These are phyloP conservation scores for Aspergillus vadensis DNA, from an alignment of 2,329 filamentous ascomycete genomes.

Conservation along the genomic window DNA sequence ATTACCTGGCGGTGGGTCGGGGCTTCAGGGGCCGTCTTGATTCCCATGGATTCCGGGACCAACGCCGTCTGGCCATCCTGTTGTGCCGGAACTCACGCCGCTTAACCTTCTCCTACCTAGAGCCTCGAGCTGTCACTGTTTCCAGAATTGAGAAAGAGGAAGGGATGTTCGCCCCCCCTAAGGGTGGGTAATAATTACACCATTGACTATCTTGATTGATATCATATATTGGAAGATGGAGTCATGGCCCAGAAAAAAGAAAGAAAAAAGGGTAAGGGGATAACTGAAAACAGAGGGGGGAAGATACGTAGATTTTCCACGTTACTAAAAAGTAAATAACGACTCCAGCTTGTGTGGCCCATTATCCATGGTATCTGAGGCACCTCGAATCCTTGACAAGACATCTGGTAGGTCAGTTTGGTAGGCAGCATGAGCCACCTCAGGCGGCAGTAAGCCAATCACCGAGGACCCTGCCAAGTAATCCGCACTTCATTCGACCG, in stretches of 20 bases:
- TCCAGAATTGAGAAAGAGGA: background rate
- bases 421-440: slow-evolving; percentile 4
- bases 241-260: background rate
- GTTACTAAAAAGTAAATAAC: background rate
- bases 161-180: background rate
- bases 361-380: slow-evolving; percentile 7
- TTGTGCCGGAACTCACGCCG: slow-evolving; percentile 1
- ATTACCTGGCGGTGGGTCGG: slow-evolving; percentile 2
- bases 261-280: background rate
- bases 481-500: background rate
- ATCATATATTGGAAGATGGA: background rate
- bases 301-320: background rate
- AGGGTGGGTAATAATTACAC: background rate
- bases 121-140: slow-evolving; percentile 3
- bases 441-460: background rate
- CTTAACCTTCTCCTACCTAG: slow-evolving; percentile 4
- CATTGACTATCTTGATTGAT: background rate
- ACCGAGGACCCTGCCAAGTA: slow-evolving; percentile 2
- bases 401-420: background rate
- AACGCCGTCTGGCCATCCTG: slow-evolving; percentile 1
- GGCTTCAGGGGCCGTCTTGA: slow-evolving; percentile 10
- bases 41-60: slow-evolving; percentile 7
- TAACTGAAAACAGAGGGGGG: background rate
- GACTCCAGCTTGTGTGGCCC: background rate
- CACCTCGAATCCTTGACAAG: background rate